Conservation (phyloP, 805 yeast species). For the Teunomyces funiuensis region DNA sequence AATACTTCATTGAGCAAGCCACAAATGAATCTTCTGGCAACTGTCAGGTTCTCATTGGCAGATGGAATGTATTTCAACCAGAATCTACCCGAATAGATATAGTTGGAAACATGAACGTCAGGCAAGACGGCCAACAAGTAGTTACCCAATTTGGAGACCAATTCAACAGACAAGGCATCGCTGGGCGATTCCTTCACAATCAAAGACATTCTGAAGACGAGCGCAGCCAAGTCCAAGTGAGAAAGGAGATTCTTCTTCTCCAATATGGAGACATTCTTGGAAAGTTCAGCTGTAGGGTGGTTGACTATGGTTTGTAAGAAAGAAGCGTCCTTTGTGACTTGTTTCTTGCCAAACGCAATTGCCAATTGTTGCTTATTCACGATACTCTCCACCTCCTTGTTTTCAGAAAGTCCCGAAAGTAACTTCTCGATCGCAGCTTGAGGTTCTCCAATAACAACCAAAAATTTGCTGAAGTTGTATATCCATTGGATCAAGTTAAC, state of each 20-base stretch:
- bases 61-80: slow-evolving; percentile 23
- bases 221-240: slow-evolving; percentile 48
- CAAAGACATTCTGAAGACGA: slow-evolving; percentile 4
- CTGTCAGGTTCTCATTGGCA: slow-evolving; percentile 8
- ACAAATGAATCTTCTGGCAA: slow-evolving; percentile 27
- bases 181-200: neutral
- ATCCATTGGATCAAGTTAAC: slow-evolving; percentile 48
- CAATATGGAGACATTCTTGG: slow-evolving; percentile 3
- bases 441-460: slow-evolving; percentile 62
- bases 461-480: slow-evolving; percentile 43
- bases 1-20: slow-evolving; percentile 36
- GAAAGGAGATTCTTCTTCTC: slow-evolving; percentile 40
- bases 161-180: slow-evolving; percentile 24
- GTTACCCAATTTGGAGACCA: slow-evolving; percentile 48
- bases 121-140: slow-evolving; percentile 18
- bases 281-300: slow-evolving; percentile 10
- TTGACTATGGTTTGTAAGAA: slow-evolving; percentile 14
- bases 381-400: slow-evolving; percentile 4
- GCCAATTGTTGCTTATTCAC: slow-evolving; percentile 9
- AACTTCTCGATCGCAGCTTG: slow-evolving; percentile 20
- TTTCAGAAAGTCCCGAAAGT: neutral
- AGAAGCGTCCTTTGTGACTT: slow-evolving; percentile 8
- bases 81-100: slow-evolving; percentile 21
- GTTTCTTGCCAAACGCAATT: neutral
- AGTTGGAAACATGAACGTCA: slow-evolving; percentile 14